Evolutionary conservation across 208 protist species (phyloP), one percentile per base, ranked within the genome.

Genomic region (Leishmania guyanensis): DNA sequence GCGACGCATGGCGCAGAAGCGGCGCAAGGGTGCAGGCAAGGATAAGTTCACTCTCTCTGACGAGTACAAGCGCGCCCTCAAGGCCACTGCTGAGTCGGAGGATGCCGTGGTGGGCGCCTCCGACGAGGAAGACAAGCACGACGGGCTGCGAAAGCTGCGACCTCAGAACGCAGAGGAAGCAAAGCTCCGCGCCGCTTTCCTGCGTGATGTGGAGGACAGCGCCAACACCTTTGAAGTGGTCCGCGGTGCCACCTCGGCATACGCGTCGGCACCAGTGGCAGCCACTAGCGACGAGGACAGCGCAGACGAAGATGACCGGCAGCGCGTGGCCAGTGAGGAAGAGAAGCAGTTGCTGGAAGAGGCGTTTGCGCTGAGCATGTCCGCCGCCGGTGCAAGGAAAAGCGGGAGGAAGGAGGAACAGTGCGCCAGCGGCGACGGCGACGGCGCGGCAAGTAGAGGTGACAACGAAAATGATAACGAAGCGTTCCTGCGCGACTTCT

Each of bases 31-130:
- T 3, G 48, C 20, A 46, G 75, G 58, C 22, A 51, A 80, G 20
- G 36, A 50, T 29, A 86, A 88, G 65, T 95, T 96, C 82, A 97
- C 92, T 14, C 86, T 98, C 29, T 84, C 86, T 33, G 93, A 97
- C 60, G 94, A 97, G 80, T 98, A 97, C 87, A 62, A 86, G 72
- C 92, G 95, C 58, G 87, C 91, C 22, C 46, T 97, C 66, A 48
- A 84, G 29, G 82, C 78, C 33, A 85, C 83, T 16, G 90, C 84
- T 46, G 82, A 76, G 54, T 90, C 79, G 22, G 86, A 86, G 75
- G 77, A 86, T 50, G 65, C 73, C 10, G 81, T 84, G 16, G 79
- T 84, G 20, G 83, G 86, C 33, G 83, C 75, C 69, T 73, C 69
- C 9, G 53, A 73, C 62, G 83, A 82, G 62, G 68, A 66, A 60